A percentile compares a stretch with the other conserved stretches of the same genome.
Evolutionary conservation across 768 basidiomycete species (phyloP).

Genomic region (Piloderma croceum): DNA sequence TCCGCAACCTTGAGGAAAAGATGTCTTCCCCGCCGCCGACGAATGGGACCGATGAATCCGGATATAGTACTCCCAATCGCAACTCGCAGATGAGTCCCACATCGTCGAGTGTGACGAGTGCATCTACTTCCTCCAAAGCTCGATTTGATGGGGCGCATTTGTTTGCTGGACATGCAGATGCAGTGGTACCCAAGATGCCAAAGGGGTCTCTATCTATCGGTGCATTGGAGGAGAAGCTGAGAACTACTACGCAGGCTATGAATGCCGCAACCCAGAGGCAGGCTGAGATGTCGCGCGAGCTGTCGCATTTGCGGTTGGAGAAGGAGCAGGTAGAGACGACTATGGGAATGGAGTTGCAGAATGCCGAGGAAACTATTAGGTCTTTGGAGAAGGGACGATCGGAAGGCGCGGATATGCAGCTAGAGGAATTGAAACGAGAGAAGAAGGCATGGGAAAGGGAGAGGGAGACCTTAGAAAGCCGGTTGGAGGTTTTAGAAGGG

Average conservation of each 20-base stretch:
- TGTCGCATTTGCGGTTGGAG: constrained; percentile 57
- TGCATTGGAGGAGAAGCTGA: constrained; percentile 60
- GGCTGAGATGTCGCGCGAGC: constrained; percentile 54
- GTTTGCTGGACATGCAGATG: constrained; percentile 75
- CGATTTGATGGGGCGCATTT: constrained; percentile 81
- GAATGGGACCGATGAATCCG: constrained; percentile 41
- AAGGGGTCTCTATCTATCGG: constrained; percentile 31
- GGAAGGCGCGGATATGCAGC: constrained; percentile 41
- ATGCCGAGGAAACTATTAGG: constrained; percentile 58
- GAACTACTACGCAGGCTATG: constrained; percentile 53
- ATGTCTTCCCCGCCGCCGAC: constrained; percentile 22
- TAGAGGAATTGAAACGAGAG: constrained; percentile 45
- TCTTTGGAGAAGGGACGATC: constrained; percentile 52
- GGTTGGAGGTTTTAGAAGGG: constrained; percentile 39
- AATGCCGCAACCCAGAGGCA: constrained; percentile 56
- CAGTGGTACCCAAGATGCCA: constrained; percentile 46
- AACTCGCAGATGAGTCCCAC: constrained; percentile 48
- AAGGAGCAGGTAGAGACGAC: constrained; percentile 65
- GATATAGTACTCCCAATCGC: constrained; percentile 47
- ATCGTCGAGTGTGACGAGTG: constrained; percentile 33
- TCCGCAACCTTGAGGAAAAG: constrained; percentile 63
- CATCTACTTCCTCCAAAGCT: constrained; percentile 39
- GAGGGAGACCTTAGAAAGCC: constrained; percentile 36
- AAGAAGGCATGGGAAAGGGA: constrained; percentile 48
- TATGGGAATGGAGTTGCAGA: constrained; percentile 60